Conservation (phyloP, 2,329 filamentous ascomycete genomes). For the Akanthomyces uredinophilus region DNA sequence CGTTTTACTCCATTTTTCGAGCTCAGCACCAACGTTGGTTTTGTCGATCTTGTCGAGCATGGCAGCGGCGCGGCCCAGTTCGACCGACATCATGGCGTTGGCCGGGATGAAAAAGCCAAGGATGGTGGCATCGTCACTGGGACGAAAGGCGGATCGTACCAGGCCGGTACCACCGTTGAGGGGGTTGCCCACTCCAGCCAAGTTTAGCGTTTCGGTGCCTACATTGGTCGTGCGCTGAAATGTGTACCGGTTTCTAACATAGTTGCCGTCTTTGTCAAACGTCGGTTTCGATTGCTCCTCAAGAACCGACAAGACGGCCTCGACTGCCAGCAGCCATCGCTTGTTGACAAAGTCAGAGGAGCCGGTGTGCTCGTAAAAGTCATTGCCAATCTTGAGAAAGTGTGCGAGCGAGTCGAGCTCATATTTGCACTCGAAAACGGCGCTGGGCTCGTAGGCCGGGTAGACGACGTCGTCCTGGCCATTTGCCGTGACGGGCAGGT, state of each 20-base stretch:
- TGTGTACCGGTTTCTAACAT: slow-evolving; percentile 71
- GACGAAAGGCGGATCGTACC: slow-evolving; percentile 85
- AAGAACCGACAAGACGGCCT: slow-evolving; percentile 68
- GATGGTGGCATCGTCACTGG: slow-evolving; percentile 91
- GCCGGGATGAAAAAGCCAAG: slow-evolving; percentile 91
- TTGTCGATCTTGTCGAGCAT: slow-evolving; percentile 61
- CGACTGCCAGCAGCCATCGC: slow-evolving; percentile 74
- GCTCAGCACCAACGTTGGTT: slow-evolving; percentile 43
- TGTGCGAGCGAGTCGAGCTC: slow-evolving; percentile 93
- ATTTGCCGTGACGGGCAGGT: slow-evolving; percentile 65
- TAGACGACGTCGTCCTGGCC: slow-evolving; percentile 82
- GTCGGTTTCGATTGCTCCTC: slow-evolving; percentile 75
- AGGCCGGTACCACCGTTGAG: slow-evolving; percentile 79
- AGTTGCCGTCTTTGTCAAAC: slow-evolving; percentile 66
- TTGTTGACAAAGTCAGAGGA: slow-evolving; percentile 73
- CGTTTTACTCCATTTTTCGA: slow-evolving; percentile 53
- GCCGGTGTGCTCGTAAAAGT: slow-evolving; percentile 76
- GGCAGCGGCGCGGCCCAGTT: slow-evolving; percentile 68
- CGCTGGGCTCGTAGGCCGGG: slow-evolving; percentile 74
- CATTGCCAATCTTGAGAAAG: slow-evolving; percentile 79
- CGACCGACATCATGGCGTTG: slow-evolving; percentile 93
- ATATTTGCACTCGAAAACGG: slow-evolving; percentile 98
- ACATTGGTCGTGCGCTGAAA: slow-evolving; percentile 76
- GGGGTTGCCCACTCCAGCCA: slow-evolving; percentile 85
- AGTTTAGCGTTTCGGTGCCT: slow-evolving; percentile 84